phyloP scores from a whole-genome alignment of 495 filamentous ascomycete species.

The Penicillium silybi region DNA sequence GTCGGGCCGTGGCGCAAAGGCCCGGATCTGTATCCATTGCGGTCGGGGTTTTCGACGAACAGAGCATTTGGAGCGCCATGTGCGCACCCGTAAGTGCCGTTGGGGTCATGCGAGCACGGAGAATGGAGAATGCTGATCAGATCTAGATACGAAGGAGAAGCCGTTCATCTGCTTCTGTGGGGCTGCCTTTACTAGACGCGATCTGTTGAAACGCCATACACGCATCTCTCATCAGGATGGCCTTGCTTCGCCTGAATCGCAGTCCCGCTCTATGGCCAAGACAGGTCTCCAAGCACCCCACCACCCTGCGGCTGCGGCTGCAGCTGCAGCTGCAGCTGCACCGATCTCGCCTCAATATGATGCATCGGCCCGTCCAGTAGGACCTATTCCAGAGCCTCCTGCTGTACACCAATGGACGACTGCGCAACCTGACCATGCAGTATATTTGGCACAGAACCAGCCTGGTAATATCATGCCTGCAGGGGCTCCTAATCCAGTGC shows the following conservation, averaged over 20 bases:
- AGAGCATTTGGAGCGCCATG: constrained; percentile 52
- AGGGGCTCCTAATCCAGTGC: constrained; percentile 8
- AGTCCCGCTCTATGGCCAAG: constrained; percentile 19
- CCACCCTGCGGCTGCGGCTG: constrained; percentile 15
- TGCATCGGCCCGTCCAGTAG: constrained; percentile 20
- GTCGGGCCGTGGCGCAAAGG: constrained; percentile 30
- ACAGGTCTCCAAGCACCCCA: constrained; percentile 13
- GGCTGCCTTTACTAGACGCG: constrained; percentile 49
- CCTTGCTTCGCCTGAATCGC: constrained; percentile 30
- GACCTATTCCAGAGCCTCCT: constrained; percentile 22
- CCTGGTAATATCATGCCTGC: constrained; percentile 16
- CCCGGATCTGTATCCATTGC: constrained; percentile 38
- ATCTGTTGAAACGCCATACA: constrained; percentile 51
- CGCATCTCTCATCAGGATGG: constrained; percentile 40
- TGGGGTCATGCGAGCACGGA: constrained; percentile 18
- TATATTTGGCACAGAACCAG: constrained; percentile 28
- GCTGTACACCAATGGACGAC: constrained; percentile 33
- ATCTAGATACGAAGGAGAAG: constrained; percentile 51
- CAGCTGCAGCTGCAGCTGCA: constrained; percentile 20
- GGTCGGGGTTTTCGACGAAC: constrained; percentile 40
- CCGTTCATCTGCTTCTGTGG: constrained; percentile 53
- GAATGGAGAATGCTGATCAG: constrained; percentile 12
- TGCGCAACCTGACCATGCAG: constrained; percentile 14
- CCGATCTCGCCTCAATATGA: constrained; percentile 20
- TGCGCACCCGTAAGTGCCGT: constrained; percentile 48